These are phyloP conservation scores for Scedosporium dehoogii DNA, from an alignment of 2,329 filamentous ascomycete genomes.

Conservation along the genomic window DNA sequence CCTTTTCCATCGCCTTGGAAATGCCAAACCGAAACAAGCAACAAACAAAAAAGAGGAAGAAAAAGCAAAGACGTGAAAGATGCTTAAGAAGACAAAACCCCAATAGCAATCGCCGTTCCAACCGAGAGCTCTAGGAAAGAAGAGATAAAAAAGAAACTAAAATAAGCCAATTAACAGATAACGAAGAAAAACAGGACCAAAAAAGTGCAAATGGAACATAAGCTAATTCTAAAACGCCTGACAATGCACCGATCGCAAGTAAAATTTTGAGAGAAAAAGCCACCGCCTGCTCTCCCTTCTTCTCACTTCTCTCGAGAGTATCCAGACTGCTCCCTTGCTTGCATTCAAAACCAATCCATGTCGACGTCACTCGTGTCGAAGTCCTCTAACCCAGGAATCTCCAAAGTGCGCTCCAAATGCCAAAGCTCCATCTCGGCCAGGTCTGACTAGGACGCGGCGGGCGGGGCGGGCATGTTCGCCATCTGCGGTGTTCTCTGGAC, in stretches of 20 bases:
- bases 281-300: background rate
- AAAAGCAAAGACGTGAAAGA: background rate
- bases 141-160: slow-evolving; percentile 13
- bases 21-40: background rate
- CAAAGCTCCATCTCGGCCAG: background rate
- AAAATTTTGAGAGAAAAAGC: background rate
- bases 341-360: background rate
- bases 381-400: background rate
- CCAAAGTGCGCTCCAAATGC: background rate
- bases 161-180: too few species aligned
- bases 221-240: background rate
- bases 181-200: too few species aligned
- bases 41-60: background rate
- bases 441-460: background rate
- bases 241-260: background rate
- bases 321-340: background rate
- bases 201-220: slow-evolving; percentile 13
- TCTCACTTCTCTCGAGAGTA: background rate
- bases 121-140: background rate
- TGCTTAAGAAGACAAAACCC: background rate
- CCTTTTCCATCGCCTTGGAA: background rate
- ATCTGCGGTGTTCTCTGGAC: slow-evolving; percentile 1
- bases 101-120: background rate
- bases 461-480: slow-evolving; percentile 1
- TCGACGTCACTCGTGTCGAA: background rate